phyloP scores from a whole-genome alignment of 805 yeast species.

The Wickerhamomyces queroliae region DNA sequence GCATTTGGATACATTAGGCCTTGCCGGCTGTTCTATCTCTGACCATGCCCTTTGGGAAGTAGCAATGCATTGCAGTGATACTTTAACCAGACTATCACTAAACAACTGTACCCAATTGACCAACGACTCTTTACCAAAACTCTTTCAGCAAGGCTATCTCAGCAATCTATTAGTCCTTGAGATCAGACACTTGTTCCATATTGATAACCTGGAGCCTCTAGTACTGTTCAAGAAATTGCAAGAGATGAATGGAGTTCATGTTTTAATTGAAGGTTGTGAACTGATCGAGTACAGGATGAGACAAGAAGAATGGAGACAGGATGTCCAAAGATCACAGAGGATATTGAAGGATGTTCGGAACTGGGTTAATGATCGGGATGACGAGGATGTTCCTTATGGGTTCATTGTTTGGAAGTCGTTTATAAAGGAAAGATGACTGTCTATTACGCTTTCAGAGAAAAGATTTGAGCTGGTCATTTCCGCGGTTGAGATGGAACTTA shows the following conservation, averaged over 20 bases:
- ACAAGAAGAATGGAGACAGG: constrained; percentile 54
- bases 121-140: constrained; percentile 50
- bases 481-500: no score
- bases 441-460: no score
- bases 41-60: constrained; percentile 81
- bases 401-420: no score
- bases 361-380: constrained; percentile 52
- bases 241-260: constrained; percentile 25
- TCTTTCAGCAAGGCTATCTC: constrained; percentile 39
- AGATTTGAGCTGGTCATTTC: no score
- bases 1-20: constrained; percentile 62
- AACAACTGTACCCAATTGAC: constrained; percentile 65
- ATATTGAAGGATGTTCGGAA: constrained; percentile 60
- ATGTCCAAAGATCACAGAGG: constrained; percentile 44
- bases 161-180: constrained; percentile 69
- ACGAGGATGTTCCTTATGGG: constrained; percentile 26
- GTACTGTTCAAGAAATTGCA: constrained; percentile 53
- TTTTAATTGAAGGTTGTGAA: constrained; percentile 79
- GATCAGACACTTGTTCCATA: constrained; percentile 53
- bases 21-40: constrained; percentile 82
- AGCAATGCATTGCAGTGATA: constrained; percentile 45
- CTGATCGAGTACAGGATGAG: constrained; percentile 51
- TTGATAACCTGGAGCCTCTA: constrained; percentile 57
- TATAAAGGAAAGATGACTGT: no score
- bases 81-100: constrained; percentile 61